Conservation (phyloP, 331 rosid species). For the Pyracantha coccinea region DNA sequence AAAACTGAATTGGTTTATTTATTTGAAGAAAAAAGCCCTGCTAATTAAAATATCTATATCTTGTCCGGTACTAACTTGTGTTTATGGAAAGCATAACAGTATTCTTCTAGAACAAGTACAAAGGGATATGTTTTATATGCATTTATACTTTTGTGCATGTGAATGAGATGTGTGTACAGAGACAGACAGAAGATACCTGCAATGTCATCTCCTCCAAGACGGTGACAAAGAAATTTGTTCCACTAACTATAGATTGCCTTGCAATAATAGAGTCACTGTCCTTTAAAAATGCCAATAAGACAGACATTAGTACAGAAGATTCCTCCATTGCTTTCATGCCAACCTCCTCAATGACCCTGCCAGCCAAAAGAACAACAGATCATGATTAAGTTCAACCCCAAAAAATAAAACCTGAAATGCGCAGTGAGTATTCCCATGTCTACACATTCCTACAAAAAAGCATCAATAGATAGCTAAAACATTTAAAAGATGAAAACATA, state of each 20-base stretch:
- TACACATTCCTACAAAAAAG: neutral
- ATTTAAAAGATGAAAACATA: neutral
- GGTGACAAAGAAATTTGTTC: constrained; percentile 49
- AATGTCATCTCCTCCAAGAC: constrained; percentile 73
- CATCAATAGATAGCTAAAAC: neutral
- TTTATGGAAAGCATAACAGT: neutral
- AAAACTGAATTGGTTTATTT: neutral
- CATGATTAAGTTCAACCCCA: neutral
- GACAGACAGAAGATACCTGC: constrained; percentile 46
- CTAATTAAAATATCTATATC: neutral
- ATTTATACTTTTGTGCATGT: neutral
- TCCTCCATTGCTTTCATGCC: constrained; percentile 64
- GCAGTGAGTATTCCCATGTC: neutral
- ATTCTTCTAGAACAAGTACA: neutral
- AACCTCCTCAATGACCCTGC: constrained; percentile 82
- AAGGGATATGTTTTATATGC: neutral
- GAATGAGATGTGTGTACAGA: neutral
- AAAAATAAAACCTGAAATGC: neutral
- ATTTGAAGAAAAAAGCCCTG: neutral
- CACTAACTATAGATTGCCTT: constrained; percentile 63
- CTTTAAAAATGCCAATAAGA: constrained; percentile 48
- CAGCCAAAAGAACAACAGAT: constrained; percentile 6
- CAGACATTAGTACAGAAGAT: constrained; percentile 53
- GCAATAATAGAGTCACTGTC: constrained; percentile 49
- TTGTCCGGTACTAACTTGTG: neutral